These are phyloP conservation scores for Salix viminalis DNA, from an alignment of 345 rosid genomes.

Conservation along the genomic window DNA sequence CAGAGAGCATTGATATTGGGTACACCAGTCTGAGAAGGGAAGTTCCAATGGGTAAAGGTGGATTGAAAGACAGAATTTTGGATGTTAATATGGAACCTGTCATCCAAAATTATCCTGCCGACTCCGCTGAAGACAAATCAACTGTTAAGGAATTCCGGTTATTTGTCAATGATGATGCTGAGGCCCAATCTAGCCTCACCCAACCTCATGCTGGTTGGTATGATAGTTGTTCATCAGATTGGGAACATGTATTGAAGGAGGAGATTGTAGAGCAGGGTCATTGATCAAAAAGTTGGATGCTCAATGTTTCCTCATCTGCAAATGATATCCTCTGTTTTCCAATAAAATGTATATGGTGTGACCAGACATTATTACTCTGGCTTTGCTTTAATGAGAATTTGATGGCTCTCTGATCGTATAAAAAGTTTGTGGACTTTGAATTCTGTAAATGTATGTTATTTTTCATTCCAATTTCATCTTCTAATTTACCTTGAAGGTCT, in stretches of 20 bases:
- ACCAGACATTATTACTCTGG: background rate
- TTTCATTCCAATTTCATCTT: background rate
- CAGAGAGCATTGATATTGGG: slow-evolving; percentile 14
- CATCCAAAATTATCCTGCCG: background rate
- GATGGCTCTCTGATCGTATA: background rate
- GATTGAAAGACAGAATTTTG: background rate
- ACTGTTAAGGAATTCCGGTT: slow-evolving; percentile 20
- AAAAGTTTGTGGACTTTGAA: background rate
- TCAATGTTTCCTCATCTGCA: background rate
- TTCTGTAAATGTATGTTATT: background rate
- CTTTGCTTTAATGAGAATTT: background rate
- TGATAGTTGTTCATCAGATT: slow-evolving; percentile 54
- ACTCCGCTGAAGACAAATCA: slow-evolving; percentile 8
- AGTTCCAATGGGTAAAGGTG: background rate
- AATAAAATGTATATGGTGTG: background rate
- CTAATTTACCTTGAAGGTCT: background rate
- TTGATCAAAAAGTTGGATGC: slow-evolving; percentile 14
- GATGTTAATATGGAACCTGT: slow-evolving; percentile 11
- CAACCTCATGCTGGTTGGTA: slow-evolving; percentile 24
- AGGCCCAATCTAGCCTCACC: background rate
- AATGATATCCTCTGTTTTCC: background rate
- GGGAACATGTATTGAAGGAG: slow-evolving; percentile 73
- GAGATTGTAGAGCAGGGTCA: slow-evolving; percentile 32
- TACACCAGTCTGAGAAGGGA: slow-evolving; percentile 16
- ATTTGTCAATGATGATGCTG: slow-evolving; percentile 17